Percentiles rank a stretch among this genome's conserved stretches.
phyloP scores from a whole-genome alignment of 176 grass and related monocot genomes.

The Chloris gayana region DNA sequence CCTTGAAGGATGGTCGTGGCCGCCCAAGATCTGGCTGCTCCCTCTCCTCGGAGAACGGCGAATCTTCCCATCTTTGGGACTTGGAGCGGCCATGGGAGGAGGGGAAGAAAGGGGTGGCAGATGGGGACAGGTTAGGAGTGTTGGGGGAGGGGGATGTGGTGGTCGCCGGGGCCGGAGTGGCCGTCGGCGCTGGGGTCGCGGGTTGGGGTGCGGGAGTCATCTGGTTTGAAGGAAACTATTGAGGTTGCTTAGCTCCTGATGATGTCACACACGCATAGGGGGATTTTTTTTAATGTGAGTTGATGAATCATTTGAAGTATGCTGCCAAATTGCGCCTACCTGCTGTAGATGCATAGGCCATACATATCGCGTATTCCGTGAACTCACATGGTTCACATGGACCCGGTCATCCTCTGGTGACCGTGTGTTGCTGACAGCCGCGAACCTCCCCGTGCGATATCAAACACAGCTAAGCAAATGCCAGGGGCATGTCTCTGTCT shows the following conservation, averaged over 20 bases:
- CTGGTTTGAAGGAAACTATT: too few species aligned
- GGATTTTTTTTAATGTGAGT: background rate
- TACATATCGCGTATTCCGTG: background rate
- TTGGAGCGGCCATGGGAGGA: too few species aligned
- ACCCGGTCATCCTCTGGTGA: background rate
- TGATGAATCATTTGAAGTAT: background rate
- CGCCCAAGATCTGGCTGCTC: too few species aligned
- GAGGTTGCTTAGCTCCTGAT: constrained; percentile 1
- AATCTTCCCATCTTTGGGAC: too few species aligned
- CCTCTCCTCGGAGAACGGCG: too few species aligned
- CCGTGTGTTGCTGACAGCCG: background rate
- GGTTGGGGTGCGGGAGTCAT: too few species aligned
- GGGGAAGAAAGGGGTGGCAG: too few species aligned
- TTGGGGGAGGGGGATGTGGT: too few species aligned
- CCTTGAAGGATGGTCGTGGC: too few species aligned
- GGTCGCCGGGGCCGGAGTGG: too few species aligned
- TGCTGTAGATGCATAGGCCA: background rate
- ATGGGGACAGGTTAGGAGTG: too few species aligned
- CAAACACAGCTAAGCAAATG: background rate
- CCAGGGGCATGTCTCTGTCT: constrained; percentile 22
- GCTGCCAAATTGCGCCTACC: background rate
- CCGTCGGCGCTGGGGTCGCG: too few species aligned
- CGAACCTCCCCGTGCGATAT: background rate
- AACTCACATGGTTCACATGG: constrained; percentile 45
- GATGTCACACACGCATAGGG: background rate